Evolutionary conservation across 192 early-diverging fungal genomes (phyloP), one percentile per base, ranked within the genome.

Genomic region (Coemansia sp.): DNA sequence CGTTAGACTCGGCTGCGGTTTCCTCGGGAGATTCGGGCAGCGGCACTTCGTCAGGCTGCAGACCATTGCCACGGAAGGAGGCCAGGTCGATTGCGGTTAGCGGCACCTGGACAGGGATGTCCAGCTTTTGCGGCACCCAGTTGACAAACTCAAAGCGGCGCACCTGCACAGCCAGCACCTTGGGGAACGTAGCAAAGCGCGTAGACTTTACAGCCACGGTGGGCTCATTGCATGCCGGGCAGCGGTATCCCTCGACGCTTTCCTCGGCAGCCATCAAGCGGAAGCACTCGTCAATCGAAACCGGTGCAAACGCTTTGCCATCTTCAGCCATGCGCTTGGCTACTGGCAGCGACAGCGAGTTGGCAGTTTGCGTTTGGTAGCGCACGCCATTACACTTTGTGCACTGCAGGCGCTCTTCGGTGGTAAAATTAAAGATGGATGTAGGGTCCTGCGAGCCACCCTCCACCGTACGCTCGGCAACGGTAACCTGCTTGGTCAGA

Each of bases 361-460:
- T 84, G 17, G 81, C 76, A 0, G 42, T 43, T 58, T 84, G 80
- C 2, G 58, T 50, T 40, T 69, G 72, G 76, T 95, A 97, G 18
- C 90, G 86, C 20, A 96, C 93, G 41, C 83, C 79, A 20, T 83
- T 77, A 79, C 97, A 99, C 28, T 82, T 68, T 8, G 81, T 71
- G 68, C 97, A 99, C 60, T 96, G 88, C 26, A 99, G 58, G 5
- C 92, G 84, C 58, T 94, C 88, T 66, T 96, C 88, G 32, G 83
- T 76, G 7, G 48, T 69, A 48, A 93, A 96, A 48, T 91, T 81
- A 71, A 96, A 96, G 3, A 84, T 76, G 12, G 71, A 67, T 12
- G 89, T 89, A 9, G 94, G 92, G 56, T 94, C 88, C 17, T 51
- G 48, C n/a, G 61, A 59, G 0, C 82, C 69, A 40, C 62, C 51